Conservation (phyloP, 768 basidiomycete species). For the Cystobasidium tubakii region DNA sequence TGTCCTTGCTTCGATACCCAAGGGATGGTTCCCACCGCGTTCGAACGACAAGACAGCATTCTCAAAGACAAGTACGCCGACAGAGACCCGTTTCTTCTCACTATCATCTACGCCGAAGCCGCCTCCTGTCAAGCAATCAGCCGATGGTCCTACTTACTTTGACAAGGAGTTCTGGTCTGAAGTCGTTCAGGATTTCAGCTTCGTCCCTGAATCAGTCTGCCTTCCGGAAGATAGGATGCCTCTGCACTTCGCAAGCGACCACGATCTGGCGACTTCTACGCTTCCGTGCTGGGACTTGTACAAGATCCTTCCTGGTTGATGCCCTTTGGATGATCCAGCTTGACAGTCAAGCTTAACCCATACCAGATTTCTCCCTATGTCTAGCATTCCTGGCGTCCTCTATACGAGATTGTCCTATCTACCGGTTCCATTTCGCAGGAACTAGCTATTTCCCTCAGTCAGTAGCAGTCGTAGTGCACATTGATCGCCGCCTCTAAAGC, state of each 20-base stretch:
- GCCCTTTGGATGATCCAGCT: not conserved
- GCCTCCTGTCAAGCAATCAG: not conserved
- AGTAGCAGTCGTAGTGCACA: too few relatives aligned
- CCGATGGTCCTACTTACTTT: not conserved
- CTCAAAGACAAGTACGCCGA: not conserved
- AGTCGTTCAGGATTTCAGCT: slow-evolving; percentile 25
- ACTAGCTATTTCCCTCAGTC: too few relatives aligned
- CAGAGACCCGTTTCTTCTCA: slow-evolving; percentile 1
- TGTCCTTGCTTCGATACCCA: slow-evolving; percentile 21
- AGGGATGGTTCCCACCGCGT: slow-evolving; percentile 29
- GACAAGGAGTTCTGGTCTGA: slow-evolving; percentile 16
- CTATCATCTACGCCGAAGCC: not conserved
- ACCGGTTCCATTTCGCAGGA: too few relatives aligned
- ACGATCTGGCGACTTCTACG: slow-evolving; percentile 20
- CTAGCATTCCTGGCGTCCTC: too few relatives aligned
- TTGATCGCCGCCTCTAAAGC: too few relatives aligned
- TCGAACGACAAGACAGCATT: not conserved
- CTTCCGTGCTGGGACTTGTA: slow-evolving; percentile 33
- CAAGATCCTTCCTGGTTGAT: slow-evolving; percentile 3
- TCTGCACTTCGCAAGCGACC: slow-evolving; percentile 13
- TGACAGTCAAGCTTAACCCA: not conserved
- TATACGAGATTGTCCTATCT: too few relatives aligned
- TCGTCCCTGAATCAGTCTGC: slow-evolving; percentile 15
- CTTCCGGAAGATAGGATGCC: slow-evolving; percentile 22
- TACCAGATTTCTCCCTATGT: too few relatives aligned